Conservation (phyloP, 108 stramenopile genomes). For the Nitzschia sp. region DNA sequence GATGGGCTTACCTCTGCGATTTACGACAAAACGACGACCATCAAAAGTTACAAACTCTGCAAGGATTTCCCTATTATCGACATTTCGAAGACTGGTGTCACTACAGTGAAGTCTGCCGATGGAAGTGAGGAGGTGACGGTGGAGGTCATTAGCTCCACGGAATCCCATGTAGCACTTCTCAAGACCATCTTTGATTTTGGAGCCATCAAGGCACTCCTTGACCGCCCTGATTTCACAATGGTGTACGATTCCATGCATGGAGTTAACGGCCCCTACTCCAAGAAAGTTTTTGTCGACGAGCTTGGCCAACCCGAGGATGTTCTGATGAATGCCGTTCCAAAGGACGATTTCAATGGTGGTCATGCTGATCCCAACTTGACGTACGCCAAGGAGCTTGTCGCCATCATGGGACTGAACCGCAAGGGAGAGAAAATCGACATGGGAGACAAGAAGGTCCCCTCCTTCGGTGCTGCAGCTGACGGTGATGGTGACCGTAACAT, state of each 20-base stretch:
- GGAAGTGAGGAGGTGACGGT: conserved; percentile 83
- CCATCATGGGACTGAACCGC: conserved; percentile 88
- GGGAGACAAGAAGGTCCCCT: conserved; percentile 71
- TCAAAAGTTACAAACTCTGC: conserved; percentile 92
- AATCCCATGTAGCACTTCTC: conserved; percentile 88
- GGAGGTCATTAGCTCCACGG: conserved; percentile 88
- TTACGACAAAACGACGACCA: conserved; percentile 85
- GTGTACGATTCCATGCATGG: conserved; percentile 99
- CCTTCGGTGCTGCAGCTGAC: conserved; percentile 99
- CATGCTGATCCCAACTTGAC: conserved; percentile 99
- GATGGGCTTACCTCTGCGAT: conserved; percentile 93
- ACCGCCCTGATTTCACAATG: conserved; percentile 94
- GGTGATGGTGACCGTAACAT: conserved; percentile 99
- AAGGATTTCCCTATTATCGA: conserved; percentile 92
- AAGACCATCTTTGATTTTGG: conserved; percentile 97
- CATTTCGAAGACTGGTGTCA: conserved; percentile 71
- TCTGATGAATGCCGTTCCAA: conserved; percentile 88
- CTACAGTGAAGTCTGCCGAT: conserved; percentile 70
- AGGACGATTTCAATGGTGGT: conserved; percentile 97
- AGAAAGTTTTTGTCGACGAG: conserved; percentile 92
- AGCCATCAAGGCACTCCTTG: conserved; percentile 92
- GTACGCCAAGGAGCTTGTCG: conserved; percentile 98
- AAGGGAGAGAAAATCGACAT: conserved; percentile 83
- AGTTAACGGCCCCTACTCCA: conserved; percentile 97
- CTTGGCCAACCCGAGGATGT: conserved; percentile 84